These are phyloP conservation scores for Globisporangium emineosum DNA, from an alignment of 352 stramenopile species.

Conservation along the genomic window DNA sequence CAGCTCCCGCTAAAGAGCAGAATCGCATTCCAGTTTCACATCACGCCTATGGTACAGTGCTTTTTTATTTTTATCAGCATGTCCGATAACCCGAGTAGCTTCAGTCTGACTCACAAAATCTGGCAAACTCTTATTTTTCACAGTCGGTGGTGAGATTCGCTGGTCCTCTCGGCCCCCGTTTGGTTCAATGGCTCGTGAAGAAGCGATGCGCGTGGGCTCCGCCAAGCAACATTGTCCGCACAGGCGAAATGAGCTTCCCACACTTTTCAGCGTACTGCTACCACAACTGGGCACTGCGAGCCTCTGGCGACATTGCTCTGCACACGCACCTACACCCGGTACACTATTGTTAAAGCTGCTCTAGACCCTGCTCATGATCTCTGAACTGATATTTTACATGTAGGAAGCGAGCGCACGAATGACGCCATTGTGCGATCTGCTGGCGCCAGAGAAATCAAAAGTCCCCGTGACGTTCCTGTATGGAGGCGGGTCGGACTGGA, in stretches of 20 bases:
- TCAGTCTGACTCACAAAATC: background rate
- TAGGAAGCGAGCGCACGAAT: conserved; percentile 5
- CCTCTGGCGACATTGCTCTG: conserved; percentile 9
- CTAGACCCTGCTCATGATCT: background rate
- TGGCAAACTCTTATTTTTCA: background rate
- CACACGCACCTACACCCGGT: conserved; percentile 10
- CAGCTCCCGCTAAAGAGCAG: background rate
- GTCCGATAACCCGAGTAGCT: too few species aligned
- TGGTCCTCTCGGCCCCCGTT: conserved; percentile 3
- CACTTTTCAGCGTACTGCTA: conserved; percentile 12
- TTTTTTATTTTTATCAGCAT: background rate
- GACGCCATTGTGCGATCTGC: conserved; percentile 7
- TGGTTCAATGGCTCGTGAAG: conserved; percentile 9
- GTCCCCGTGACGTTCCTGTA: conserved; percentile 25
- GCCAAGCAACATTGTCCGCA: conserved; percentile 3
- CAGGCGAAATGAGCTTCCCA: conserved; percentile 1
- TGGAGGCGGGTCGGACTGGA: conserved; percentile 21
- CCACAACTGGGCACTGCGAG: conserved; percentile 15
- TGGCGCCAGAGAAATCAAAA: background rate
- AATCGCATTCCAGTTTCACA: conserved; percentile 4
- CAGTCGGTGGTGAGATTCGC: conserved; percentile 10
- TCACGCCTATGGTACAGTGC: conserved; percentile 12
- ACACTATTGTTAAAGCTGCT: background rate
- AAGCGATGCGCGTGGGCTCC: conserved; percentile 1
- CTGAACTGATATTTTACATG: too few species aligned